Conservation (phyloP, 306 rosid species). For the Lathyrus sativus region DNA sequence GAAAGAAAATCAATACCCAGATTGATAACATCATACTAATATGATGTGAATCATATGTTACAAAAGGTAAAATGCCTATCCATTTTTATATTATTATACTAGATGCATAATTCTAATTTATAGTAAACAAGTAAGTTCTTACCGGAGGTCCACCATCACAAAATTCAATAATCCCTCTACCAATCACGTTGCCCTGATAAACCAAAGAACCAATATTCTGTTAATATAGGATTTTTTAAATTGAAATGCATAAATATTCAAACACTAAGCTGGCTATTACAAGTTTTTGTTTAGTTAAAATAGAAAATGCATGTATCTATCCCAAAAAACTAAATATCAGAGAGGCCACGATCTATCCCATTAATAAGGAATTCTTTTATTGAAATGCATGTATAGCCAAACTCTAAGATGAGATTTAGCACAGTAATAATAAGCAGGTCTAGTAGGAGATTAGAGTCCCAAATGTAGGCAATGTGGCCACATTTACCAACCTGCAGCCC, state of each 20-base stretch:
- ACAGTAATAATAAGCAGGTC: neutral
- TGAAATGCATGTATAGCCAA: too few species aligned
- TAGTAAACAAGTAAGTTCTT: constrained; percentile 41
- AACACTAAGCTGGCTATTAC: neutral
- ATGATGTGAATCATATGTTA: constrained; percentile 2
- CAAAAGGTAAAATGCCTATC: neutral
- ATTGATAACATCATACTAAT: constrained; percentile 3
- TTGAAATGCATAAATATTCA: neutral
- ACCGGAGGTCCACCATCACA: constrained; percentile 91
- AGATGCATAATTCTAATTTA: neutral
- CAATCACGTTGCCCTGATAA: constrained; percentile 71
- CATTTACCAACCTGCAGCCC: too few species aligned
- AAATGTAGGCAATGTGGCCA: neutral
- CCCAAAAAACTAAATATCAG: too few species aligned
- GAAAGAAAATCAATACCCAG: neutral
- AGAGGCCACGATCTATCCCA: too few species aligned
- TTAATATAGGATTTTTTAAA: neutral
- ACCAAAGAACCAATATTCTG: constrained; percentile 23
- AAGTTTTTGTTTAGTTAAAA: neutral
- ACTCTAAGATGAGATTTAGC: neutral
- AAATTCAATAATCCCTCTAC: constrained; percentile 75
- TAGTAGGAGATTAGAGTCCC: neutral
- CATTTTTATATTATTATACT: neutral
- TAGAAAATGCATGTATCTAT: too few species aligned
- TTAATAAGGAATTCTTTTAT: too few species aligned